Conservation (phyloP, 2,329 filamentous ascomycete species). For the Bipolaris gigantea region DNA sequence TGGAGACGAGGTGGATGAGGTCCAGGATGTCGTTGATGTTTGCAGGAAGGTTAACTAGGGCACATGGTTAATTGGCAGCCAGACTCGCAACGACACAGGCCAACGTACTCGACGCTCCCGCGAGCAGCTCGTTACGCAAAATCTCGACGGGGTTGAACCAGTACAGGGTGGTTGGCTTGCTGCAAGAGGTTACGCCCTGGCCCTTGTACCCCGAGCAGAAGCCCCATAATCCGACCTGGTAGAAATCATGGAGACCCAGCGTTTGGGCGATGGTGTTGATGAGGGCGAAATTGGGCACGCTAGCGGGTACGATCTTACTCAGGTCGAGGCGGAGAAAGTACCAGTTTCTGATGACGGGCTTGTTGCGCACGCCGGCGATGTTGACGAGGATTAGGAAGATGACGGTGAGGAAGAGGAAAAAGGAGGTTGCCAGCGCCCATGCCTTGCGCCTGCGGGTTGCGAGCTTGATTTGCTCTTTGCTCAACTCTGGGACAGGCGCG, state of each 20-base stretch:
- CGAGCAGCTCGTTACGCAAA: constrained; percentile 74
- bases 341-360: constrained; percentile 65
- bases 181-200: constrained; percentile 76
- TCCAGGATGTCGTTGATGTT: constrained; percentile 72
- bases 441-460: constrained; percentile 56
- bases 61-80: not conserved
- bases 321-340: constrained; percentile 87
- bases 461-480: constrained; percentile 43
- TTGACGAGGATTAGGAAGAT: constrained; percentile 81
- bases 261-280: constrained; percentile 87
- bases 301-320: constrained; percentile 75
- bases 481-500: constrained; percentile 30
- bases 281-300: constrained; percentile 70
- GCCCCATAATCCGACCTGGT: constrained; percentile 88
- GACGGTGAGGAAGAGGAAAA: constrained; percentile 72
- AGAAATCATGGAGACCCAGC: constrained; percentile 89
- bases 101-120: constrained; percentile 71
- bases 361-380: constrained; percentile 71
- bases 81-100: no score
- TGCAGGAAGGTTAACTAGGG: constrained; percentile 70
- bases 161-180: constrained; percentile 68
- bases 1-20: constrained; percentile 72
- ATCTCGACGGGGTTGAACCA: constrained; percentile 92
- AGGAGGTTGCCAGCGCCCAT: constrained; percentile 66
- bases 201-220: constrained; percentile 85